Evolutionary conservation across 2,329 filamentous ascomycete genomes (phyloP).

Genomic region (Ophiosphaerella narmari): DNA sequence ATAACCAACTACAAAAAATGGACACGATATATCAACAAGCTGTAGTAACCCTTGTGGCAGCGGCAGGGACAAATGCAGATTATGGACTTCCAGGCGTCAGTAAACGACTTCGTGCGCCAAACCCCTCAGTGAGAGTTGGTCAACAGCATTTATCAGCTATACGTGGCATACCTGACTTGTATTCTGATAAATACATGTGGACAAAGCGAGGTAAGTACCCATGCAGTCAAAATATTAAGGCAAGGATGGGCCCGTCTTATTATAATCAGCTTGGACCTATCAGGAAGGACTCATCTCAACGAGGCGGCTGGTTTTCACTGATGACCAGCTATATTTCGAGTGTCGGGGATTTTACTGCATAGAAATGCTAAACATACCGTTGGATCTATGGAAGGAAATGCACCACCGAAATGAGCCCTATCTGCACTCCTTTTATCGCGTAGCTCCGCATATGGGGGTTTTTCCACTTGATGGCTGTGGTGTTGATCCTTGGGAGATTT

Average conservation of each 20-base stretch:
- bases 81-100: constrained; percentile 5
- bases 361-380: constrained; percentile 7
- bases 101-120: constrained; percentile 4
- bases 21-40: constrained; percentile 9
- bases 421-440: constrained; percentile 3
- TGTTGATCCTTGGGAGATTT: constrained; percentile 12
- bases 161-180: background rate
- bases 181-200: background rate
- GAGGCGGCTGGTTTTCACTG: background rate
- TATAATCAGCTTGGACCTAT: constrained; percentile 1
- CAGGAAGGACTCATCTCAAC: background rate
- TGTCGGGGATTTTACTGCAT: constrained; percentile 5
- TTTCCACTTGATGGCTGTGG: constrained; percentile 13
- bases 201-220: background rate
- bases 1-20: constrained; percentile 9
- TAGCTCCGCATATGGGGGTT: constrained; percentile 4
- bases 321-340: background rate
- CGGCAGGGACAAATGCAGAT: constrained; percentile 1
- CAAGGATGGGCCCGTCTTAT: too few species aligned
- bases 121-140: background rate
- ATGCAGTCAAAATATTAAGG: too few species aligned
- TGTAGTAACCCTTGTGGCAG: constrained; percentile 10
- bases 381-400: constrained; percentile 5
- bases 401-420: constrained; percentile 5
- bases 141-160: constrained; percentile 2